Evolutionary conservation across 768 basidiomycete species (phyloP).

Genomic region (Pleurotus sapidus): DNA sequence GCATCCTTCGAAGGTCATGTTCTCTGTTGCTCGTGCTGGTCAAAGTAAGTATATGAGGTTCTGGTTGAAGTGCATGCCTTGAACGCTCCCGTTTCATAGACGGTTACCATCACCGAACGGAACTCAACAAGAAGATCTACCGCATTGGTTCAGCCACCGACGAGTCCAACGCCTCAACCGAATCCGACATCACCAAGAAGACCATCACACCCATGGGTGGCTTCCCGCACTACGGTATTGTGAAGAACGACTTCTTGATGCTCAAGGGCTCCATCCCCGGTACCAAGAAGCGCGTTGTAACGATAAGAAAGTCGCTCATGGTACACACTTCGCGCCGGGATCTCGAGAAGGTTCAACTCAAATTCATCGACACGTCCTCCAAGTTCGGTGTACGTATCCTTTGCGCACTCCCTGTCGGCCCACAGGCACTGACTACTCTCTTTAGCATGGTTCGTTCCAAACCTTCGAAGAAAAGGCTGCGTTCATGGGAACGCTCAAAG

Average conservation of each 20-base stretch:
- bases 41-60: slow-evolving; percentile 66
- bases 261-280: slow-evolving; percentile 96
- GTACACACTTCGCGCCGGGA: slow-evolving; percentile 93
- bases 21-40: slow-evolving; percentile 99
- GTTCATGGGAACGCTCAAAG: slow-evolving; percentile 92
- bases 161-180: slow-evolving; percentile 85
- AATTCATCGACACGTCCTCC: slow-evolving; percentile 98
- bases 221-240: slow-evolving; percentile 98
- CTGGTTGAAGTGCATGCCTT: too few species aligned
- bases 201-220: slow-evolving; percentile 96
- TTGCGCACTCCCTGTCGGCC: too few species aligned
- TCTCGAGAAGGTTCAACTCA: slow-evolving; percentile 96
- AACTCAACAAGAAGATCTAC: slow-evolving; percentile 99
- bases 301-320: slow-evolving; percentile 96
- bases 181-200: slow-evolving; percentile 93
- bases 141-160: slow-evolving; percentile 82
- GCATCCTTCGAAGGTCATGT: slow-evolving; percentile 99
- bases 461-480: slow-evolving; percentile 94
- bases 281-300: slow-evolving; percentile 97
- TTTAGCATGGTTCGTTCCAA: slow-evolving; percentile 94
- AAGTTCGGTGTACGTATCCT: slow-evolving; percentile 82
- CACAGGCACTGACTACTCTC: background rate
- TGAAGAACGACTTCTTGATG: slow-evolving; percentile 98
- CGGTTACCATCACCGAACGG: slow-evolving; percentile 95
- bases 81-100: slow-evolving; percentile 36